A percentile compares a stretch with the other conserved stretches of the same genome.
Conservation (phyloP, 2,329 filamentous ascomycete species). For the Bipolaris victoriae region DNA sequence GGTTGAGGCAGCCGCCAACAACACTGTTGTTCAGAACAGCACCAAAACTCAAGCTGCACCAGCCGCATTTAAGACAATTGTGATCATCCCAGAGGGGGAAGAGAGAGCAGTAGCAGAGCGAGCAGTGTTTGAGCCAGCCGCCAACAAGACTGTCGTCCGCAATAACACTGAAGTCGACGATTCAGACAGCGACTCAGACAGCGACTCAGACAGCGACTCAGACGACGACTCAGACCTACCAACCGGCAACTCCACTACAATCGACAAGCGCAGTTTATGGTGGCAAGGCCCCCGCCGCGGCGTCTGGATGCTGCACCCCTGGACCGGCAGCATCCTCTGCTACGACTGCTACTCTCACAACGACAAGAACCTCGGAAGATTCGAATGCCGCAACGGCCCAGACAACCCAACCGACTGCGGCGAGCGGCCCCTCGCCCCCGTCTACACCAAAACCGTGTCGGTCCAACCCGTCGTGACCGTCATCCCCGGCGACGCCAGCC, state of each 20-base stretch:
- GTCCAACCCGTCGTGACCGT: constrained; percentile 6
- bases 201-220: not conserved
- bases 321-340: constrained; percentile 26
- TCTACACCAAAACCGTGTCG: constrained; percentile 1
- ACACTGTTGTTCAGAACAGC: no score
- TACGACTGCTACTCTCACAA: constrained; percentile 34
- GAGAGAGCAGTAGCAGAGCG: no score
- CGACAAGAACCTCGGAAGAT: constrained; percentile 7
- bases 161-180: not conserved
- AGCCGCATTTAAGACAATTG: no score
- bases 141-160: no score
- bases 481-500: not conserved
- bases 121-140: no score
- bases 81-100: no score
- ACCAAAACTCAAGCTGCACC: no score
- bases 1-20: no score
- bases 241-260: not conserved
- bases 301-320: constrained; percentile 39
- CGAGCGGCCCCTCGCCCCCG: constrained; percentile 2
- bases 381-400: constrained; percentile 26
- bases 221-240: not conserved
- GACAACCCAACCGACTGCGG: constrained; percentile 12
- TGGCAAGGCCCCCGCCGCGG: constrained; percentile 12
- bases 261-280: constrained; percentile 5
- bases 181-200: not conserved